Evolutionary conservation across 225 moss, liverwort and hornwort genomes (phyloP).

Genomic region (Pseudisothecium myosuroides): DNA sequence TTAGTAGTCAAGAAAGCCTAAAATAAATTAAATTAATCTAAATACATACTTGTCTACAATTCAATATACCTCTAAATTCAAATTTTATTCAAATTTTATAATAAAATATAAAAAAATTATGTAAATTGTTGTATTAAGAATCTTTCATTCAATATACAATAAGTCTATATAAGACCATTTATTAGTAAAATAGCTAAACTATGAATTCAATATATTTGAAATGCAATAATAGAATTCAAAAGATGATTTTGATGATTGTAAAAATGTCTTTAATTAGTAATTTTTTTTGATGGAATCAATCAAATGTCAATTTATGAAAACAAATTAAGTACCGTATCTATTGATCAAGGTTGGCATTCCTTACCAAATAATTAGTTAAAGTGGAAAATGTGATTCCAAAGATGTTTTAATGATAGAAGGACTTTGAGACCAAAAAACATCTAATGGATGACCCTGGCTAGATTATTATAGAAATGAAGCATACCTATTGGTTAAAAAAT

Average conservation of each 20-base stretch:
- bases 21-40: not conserved
- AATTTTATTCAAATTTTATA: not conserved
- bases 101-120: too few relatives aligned
- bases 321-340: rapidly evolving
- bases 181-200: not conserved
- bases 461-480: not conserved
- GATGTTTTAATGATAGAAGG: not conserved
- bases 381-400: not conserved
- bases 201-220: not conserved
- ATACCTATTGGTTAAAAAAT: not conserved
- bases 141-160: not conserved
- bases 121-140: too few relatives aligned
- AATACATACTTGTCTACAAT: too few relatives aligned
- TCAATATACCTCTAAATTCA: not conserved
- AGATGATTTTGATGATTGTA: not conserved
- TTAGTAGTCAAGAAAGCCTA: not conserved
- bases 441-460: not conserved
- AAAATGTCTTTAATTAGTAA: not conserved
- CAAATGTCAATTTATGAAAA: not conserved
- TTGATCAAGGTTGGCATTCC: rapidly evolving
- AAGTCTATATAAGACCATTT: rapidly evolving
- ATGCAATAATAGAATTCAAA: not conserved
- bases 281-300: not conserved
- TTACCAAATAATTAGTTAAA: not conserved
- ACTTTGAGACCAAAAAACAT: rapidly evolving